Evolutionary conservation across 2,329 filamentous ascomycete genomes (phyloP), one percentile per base, ranked within the genome.

Genomic region (Pyrenophora tritici-repentis): DNA sequence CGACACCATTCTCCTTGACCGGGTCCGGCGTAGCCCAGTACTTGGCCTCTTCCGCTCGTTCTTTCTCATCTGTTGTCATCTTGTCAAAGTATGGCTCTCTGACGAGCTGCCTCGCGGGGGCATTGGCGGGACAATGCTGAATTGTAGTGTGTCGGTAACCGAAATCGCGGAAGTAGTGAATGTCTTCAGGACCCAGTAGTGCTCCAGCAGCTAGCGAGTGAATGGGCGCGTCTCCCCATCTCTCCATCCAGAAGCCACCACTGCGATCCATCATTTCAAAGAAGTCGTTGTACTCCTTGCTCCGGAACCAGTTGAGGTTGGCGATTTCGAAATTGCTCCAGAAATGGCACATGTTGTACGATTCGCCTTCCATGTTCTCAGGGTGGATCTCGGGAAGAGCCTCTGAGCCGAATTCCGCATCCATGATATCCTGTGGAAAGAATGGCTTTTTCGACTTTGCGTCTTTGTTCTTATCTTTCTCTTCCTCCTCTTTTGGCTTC

Each of bases 261-360:
- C 92, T 97, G 57, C 87, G 87, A 73, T 99, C 94, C 93, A 99
- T 97, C 88, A 96, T 95, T 68, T 97, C 82, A 75, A 99, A 99
- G 75, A 99, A 99, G 61, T 97, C 94, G 65, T 96, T 89, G 73
- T 99, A 99, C 70, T 91, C 89, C 77, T 96, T 93, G 79, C 92
- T 97, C 64, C 94, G 86, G 83, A 97, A 97, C 86, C 91, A 99
- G 77, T 90, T 88, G 55, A 99, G 83, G 53, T 87, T 86, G 12
- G 94, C 94, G 77, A 99, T 99, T 76, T 99, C 94, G 63, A 99
- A 99, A 75, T 99, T 99, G 74, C 91, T 96, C 94, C 94, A 99
- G 80, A 97, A 99, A 79, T 99, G 94, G 74, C 94, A 99, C 94
- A 99, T 99, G 78, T 99, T 99, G 81, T 99, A 99, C 66, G 87